Percentiles rank a stretch among this genome's conserved stretches.
phyloP scores from a whole-genome alignment of 352 stramenopile species.

The Elongisporangium prolatum region DNA sequence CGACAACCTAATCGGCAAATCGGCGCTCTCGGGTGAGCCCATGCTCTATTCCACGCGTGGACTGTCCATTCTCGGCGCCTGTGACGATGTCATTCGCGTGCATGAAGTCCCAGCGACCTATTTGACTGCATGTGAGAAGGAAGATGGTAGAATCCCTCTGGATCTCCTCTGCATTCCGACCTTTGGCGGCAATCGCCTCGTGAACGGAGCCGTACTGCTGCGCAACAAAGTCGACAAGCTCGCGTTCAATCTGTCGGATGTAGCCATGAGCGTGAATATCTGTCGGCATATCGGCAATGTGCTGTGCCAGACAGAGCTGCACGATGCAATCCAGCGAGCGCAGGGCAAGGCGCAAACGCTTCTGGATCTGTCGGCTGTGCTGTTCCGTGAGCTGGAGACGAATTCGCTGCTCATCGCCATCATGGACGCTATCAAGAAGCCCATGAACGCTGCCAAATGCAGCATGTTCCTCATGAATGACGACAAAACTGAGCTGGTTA shows the following conservation, averaged over 20 bases:
- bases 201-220: conserved; percentile 62
- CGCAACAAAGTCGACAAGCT: conserved; percentile 26
- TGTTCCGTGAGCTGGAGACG: conserved; percentile 64
- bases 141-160: not conserved
- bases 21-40: conserved; percentile 15
- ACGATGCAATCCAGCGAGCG: conserved; percentile 48
- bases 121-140: conserved; percentile 2
- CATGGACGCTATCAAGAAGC: conserved; percentile 46
- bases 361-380: conserved; percentile 53
- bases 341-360: conserved; percentile 64
- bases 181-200: conserved; percentile 28
- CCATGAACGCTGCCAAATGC: conserved; percentile 46
- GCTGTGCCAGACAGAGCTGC: conserved; percentile 50
- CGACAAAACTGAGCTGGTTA: conserved; percentile 50
- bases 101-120: conserved; percentile 11
- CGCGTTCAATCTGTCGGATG: conserved; percentile 44
- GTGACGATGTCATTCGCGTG: conserved; percentile 5
- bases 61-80: conserved; percentile 2
- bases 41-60: conserved; percentile 23
- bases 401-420: conserved; percentile 48
- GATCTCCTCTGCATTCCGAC: conserved; percentile 53
- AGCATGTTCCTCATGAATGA: conserved; percentile 68
- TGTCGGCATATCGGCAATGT: conserved; percentile 49
- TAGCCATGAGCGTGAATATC: conserved; percentile 47
- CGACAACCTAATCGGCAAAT: conserved; percentile 48